Conservation (phyloP, 2,329 filamentous ascomycete genomes). For the Aspergillus sp. region DNA sequence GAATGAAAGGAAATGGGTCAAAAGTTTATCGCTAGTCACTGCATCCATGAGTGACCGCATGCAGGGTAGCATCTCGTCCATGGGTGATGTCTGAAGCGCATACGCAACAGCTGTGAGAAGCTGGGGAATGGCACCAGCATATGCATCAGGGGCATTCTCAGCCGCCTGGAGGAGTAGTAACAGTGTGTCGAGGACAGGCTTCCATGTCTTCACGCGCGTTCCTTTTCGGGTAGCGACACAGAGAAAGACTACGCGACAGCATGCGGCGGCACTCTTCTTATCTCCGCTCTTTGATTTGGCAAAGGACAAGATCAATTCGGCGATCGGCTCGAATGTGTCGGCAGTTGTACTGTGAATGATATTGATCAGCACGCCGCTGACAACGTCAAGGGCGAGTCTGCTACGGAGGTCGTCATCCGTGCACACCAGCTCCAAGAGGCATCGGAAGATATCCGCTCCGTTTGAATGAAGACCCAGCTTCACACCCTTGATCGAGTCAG, state of each 20-base stretch:
- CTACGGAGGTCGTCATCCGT: slow-evolving; percentile 35
- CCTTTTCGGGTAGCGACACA: slow-evolving; percentile 81
- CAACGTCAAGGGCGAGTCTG: slow-evolving; percentile 60
- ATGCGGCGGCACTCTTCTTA: slow-evolving; percentile 47
- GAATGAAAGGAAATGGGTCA: slow-evolving; percentile 79
- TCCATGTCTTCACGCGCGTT: slow-evolving; percentile 74
- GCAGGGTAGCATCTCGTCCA: slow-evolving; percentile 76
- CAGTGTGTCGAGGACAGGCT: slow-evolving; percentile 62
- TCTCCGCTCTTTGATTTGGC: slow-evolving; percentile 42
- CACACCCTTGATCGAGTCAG: slow-evolving; percentile 73
- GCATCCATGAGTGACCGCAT: slow-evolving; percentile 68
- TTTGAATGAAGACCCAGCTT: slow-evolving; percentile 63
- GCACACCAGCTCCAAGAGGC: slow-evolving; percentile 49
- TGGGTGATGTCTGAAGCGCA: slow-evolving; percentile 73
- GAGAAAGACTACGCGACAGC: slow-evolving; percentile 57
- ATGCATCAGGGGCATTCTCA: slow-evolving; percentile 28
- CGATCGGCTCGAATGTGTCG: slow-evolving; percentile 72
- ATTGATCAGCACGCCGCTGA: slow-evolving; percentile 77
- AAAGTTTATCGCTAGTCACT: slow-evolving; percentile 68
- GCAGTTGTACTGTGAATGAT: slow-evolving; percentile 79
- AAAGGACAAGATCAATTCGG: slow-evolving; percentile 64
- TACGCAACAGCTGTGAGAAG: slow-evolving; percentile 61
- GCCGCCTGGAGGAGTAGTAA: slow-evolving; percentile 56
- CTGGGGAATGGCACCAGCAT: slow-evolving; percentile 33
- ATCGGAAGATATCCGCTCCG: slow-evolving; percentile 57